phyloP scores from a whole-genome alignment of 306 rosid species.

The Lathyrus tuberosus region DNA sequence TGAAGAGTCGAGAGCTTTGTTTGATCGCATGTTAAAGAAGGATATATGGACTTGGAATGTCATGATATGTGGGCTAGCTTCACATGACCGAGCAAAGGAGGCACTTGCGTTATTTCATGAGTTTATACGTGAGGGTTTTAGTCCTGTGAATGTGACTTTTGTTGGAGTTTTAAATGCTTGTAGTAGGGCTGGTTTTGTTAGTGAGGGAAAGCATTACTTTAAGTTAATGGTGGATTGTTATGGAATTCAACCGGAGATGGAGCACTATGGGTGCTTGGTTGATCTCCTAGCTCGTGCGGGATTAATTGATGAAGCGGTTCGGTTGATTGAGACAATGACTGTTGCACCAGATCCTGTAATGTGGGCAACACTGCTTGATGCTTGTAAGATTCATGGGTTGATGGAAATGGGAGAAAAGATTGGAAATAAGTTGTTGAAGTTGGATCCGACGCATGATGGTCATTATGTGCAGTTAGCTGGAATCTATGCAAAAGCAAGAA shows the following conservation, averaged over 20 bases:
- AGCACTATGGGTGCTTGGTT: constrained; percentile 90
- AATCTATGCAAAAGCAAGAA: constrained; percentile 73
- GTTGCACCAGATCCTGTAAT: constrained; percentile 63
- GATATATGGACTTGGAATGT: constrained; percentile 81
- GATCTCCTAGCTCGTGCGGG: constrained; percentile 74
- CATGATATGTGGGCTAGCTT: constrained; percentile 78
- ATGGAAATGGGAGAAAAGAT: constrained; percentile 70
- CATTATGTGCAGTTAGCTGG: constrained; percentile 79
- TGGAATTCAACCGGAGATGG: constrained; percentile 73
- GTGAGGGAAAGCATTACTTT: constrained; percentile 61
- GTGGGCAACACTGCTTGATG: constrained; percentile 78
- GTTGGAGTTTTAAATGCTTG: constrained; percentile 79
- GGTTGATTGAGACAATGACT: constrained; percentile 57
- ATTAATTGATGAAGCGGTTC: constrained; percentile 61
- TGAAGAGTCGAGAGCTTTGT: constrained; percentile 57
- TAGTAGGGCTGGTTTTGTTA: constrained; percentile 67
- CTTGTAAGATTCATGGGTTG: constrained; percentile 68
- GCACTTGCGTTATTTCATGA: constrained; percentile 56
- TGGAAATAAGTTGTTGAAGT: constrained; percentile 65
- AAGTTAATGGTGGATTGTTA: constrained; percentile 61
- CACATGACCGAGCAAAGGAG: constrained; percentile 64
- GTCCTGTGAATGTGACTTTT: constrained; percentile 64
- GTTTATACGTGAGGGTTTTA: constrained; percentile 56
- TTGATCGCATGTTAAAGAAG: constrained; percentile 50
- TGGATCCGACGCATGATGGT: constrained; percentile 76